Evolutionary conservation across 148 eudicot genomes (phyloP).

Genomic region (Vaccinium myrtillus): DNA sequence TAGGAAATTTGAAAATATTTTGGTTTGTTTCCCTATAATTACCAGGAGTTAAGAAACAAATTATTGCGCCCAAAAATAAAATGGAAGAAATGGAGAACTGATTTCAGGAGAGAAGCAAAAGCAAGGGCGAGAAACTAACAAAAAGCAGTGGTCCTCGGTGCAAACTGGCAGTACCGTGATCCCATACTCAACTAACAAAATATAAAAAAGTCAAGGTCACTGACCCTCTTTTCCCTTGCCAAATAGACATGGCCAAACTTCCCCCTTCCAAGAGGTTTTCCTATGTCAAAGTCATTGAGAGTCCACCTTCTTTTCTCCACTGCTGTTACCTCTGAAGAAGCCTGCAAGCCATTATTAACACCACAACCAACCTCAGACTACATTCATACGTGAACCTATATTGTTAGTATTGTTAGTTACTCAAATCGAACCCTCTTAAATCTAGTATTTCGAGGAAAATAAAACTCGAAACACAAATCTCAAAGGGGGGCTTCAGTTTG

Average conservation of each 20-base stretch:
- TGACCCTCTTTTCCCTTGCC: constrained; percentile 88
- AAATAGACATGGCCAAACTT: constrained; percentile 94
- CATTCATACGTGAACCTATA: neutral
- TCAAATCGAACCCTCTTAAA: neutral
- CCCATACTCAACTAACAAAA: neutral
- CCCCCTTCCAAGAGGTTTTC: constrained; percentile 96
- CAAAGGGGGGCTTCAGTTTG: neutral
- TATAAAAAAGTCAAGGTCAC: constrained; percentile 22
- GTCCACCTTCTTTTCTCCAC: constrained; percentile 84
- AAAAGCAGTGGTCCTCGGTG: neutral
- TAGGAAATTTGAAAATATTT: too few species aligned
- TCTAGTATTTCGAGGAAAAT: neutral
- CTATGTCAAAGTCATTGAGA: constrained; percentile 81
- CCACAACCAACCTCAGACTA: neutral
- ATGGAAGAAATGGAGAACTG: too few species aligned
- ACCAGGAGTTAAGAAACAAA: too few species aligned
- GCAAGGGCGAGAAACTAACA: neutral
- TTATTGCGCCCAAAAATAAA: too few species aligned
- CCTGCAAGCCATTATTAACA: constrained; percentile 34
- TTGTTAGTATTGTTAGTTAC: neutral
- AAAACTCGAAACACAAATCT: too few species aligned
- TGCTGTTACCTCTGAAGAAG: constrained; percentile 51
- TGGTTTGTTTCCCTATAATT: neutral
- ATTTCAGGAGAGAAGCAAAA: too few species aligned
- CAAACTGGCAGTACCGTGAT: too few species aligned